phyloP scores from a whole-genome alignment of 2,329 filamentous ascomycete genomes.

The Hypoxylon sp. region DNA sequence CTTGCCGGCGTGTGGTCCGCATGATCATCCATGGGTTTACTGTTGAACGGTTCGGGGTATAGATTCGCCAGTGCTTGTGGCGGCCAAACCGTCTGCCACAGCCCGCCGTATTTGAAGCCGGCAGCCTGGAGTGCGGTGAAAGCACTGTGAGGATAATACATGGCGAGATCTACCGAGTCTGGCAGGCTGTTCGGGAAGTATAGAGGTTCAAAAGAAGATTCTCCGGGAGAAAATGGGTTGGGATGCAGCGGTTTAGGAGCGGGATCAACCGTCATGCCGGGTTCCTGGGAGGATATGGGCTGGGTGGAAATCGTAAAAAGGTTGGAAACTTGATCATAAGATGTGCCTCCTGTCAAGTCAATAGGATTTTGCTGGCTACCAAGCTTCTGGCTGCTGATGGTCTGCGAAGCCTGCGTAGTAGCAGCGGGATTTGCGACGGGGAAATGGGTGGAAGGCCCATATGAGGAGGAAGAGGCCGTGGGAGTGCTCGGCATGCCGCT shows the following conservation, averaged over 20 bases:
- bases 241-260: background rate
- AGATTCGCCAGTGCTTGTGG: background rate
- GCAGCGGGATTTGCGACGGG: background rate
- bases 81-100: background rate
- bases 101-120: background rate
- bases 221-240: background rate
- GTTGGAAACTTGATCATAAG: background rate
- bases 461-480: background rate
- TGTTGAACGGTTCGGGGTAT: background rate
- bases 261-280: background rate
- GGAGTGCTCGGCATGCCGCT: background rate
- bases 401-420: too few relatives aligned
- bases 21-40: too few relatives aligned
- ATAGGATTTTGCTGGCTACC: slow-evolving; percentile 14
- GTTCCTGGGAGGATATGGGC: background rate
- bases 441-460: background rate
- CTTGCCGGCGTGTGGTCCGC: too few relatives aligned
- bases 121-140: background rate
- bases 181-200: background rate
- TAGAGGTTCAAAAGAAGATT: background rate
- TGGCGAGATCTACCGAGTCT: background rate
- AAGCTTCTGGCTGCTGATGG: background rate
- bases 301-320: background rate
- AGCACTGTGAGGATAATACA: too few relatives aligned
- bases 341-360: slow-evolving; percentile 1